These are phyloP conservation scores for Bipolaris sorokiniana DNA, from an alignment of 2,329 filamentous ascomycete species.

Conservation along the genomic window DNA sequence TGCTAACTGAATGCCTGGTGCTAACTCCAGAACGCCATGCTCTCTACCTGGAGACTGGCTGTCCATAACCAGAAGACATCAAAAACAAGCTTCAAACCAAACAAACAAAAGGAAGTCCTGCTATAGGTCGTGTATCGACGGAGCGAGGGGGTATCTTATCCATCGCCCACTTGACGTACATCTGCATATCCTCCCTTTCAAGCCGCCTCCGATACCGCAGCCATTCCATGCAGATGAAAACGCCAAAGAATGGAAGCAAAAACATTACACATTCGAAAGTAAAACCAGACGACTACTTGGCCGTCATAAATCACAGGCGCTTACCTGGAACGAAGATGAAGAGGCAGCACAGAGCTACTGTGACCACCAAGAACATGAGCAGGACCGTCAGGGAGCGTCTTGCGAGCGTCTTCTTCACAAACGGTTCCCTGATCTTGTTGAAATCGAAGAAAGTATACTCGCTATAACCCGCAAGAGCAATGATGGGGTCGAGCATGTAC, in stretches of 20 bases:
- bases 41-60: slow-evolving; percentile 8
- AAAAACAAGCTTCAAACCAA: slow-evolving; percentile 1
- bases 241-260: slow-evolving; percentile 24
- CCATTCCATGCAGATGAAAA: slow-evolving; percentile 14
- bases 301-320: slow-evolving; percentile 60
- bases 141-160: slow-evolving; percentile 24
- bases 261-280: slow-evolving; percentile 29
- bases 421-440: slow-evolving; percentile 85
- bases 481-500: slow-evolving; percentile 90
- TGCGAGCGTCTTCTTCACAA: slow-evolving; percentile 82
- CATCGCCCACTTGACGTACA: slow-evolving; percentile 15
- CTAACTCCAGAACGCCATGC: slow-evolving; percentile 16
- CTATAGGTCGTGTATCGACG: slow-evolving; percentile 13
- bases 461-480: slow-evolving; percentile 87
- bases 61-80: slow-evolving; percentile 12
- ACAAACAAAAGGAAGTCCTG: slow-evolving; percentile 20
- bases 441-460: slow-evolving; percentile 97
- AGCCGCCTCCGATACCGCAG: slow-evolving; percentile 4
- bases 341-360: slow-evolving; percentile 81
- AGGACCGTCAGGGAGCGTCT: slow-evolving; percentile 85
- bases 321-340: slow-evolving; percentile 97
- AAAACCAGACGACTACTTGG: slow-evolving; percentile 5
- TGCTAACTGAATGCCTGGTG: slow-evolving; percentile 6
- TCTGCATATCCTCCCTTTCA: slow-evolving; percentile 5
- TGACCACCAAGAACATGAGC: slow-evolving; percentile 74